A percentile compares a stretch with the other conserved stretches of the same genome.
phyloP scores from a whole-genome alignment of 2,329 filamentous ascomycete genomes.

The Ploettnerulaceae sp. region DNA sequence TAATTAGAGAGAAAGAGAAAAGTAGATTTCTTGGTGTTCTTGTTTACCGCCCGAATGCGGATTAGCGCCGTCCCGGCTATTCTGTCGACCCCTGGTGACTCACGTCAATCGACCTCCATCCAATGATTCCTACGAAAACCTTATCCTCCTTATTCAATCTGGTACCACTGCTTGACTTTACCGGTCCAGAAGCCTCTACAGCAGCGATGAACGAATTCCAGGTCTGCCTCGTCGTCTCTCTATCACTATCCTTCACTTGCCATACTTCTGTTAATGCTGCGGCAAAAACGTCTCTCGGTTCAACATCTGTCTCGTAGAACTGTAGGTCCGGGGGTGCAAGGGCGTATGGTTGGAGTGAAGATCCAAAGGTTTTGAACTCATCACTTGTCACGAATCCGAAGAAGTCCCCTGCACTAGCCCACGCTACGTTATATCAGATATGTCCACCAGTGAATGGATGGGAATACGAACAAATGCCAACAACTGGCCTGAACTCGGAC shows the following conservation, averaged over 20 bases:
- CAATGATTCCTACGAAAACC: constrained; percentile 11
- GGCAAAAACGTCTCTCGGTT: not conserved
- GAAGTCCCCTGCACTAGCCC: constrained; percentile 8
- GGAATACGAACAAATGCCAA: constrained; percentile 9
- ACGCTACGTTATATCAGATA: constrained; percentile 3
- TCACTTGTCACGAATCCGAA: constrained; percentile 5
- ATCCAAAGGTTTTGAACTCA: constrained; percentile 4
- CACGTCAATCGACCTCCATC: constrained; percentile 12
- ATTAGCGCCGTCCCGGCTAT: too few species aligned
- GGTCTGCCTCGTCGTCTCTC: not conserved
- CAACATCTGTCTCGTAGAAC: constrained; percentile 13
- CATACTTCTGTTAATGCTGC: constrained; percentile 14
- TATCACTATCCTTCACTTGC: constrained; percentile 7
- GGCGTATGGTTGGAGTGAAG: not conserved
- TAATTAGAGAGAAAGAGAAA: too few species aligned
- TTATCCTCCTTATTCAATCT: constrained; percentile 15
- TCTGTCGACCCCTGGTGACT: too few species aligned
- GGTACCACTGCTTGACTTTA: constrained; percentile 4
- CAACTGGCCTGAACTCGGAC: not conserved
- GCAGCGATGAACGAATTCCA: constrained; percentile 12
- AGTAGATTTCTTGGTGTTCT: too few species aligned
- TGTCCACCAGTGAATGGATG: not conserved
- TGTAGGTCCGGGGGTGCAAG: constrained; percentile 9
- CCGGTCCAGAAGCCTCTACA: not conserved
- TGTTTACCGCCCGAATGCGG: too few species aligned